Base-by-base conservation (phyloP, 441 rosid species). In the Adansonia gregorii region DNA sequence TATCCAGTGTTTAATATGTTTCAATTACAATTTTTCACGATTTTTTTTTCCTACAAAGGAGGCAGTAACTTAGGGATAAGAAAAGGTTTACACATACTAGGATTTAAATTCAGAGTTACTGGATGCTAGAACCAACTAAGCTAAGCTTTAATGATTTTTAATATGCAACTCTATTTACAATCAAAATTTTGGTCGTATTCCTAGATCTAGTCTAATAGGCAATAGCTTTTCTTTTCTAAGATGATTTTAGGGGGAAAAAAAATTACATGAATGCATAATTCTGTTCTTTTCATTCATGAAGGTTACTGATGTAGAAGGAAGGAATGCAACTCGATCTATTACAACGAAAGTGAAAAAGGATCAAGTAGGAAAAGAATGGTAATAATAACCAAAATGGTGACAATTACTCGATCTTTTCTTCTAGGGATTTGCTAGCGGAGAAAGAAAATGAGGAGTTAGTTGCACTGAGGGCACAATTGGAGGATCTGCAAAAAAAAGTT, bases 331-430 rank as follows among this genome's bases (percentile, higher is more conserved):
- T 85, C 92, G 87, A 27, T 78, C 94, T 56, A 84, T 88, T 67
- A 88, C 90, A 0, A 75, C 81, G 31, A 92, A 87, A 83, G 92
- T 89, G 92, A 94, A 85, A 83, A 89, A 81, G 82, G 90, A 90
- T 35, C 79, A 60, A 22, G 91, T 83, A 52, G 94, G 94, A 89
- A 31, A 82, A 79, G 82, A 76, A 72, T 82, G 80, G 72, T 45
- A 65, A 82, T 51, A 75, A 80, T 76, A 83, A 80, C 73, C 85
- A 86, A 81, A 94, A 87, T 74, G 83, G 78, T 49, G 91, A 90
- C 55, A 81, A 75, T 80, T 73, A 83, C 58, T 79, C 90, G 68
- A 69, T 85, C 45, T 76, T 79, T 79, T 82, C 89, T 73, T 82
- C 93, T 3, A 88, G 87, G 81, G 83, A 84, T 55, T 78, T 85